A percentile compares a stretch with the other conserved stretches of the same genome.
Conservation (phyloP, 2,329 filamentous ascomycete species). For the Aspergillus neotritici region DNA sequence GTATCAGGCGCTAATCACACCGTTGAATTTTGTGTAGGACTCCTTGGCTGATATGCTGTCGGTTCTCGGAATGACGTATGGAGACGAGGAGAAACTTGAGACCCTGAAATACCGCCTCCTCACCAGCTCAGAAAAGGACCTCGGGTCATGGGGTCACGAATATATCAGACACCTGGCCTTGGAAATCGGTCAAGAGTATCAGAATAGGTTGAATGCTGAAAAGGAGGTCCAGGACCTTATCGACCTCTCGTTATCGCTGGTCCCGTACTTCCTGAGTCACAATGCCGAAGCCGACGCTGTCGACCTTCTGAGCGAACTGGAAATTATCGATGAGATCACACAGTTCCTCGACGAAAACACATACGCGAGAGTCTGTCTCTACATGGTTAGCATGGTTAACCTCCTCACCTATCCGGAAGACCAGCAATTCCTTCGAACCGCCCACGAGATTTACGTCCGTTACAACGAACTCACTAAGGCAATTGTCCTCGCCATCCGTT, state of each 20-base stretch:
- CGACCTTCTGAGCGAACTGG: slow-evolving; percentile 91
- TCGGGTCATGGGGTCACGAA: slow-evolving; percentile 97
- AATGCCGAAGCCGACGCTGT: slow-evolving; percentile 98
- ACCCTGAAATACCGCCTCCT: slow-evolving; percentile 93
- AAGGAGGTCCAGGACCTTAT: slow-evolving; percentile 77
- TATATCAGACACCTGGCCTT: slow-evolving; percentile 93
- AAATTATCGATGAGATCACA: slow-evolving; percentile 90
- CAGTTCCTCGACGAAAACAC: slow-evolving; percentile 91
- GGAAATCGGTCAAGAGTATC: slow-evolving; percentile 92
- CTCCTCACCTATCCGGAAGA: slow-evolving; percentile 97
- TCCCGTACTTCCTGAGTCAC: slow-evolving; percentile 93
- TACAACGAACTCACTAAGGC: slow-evolving; percentile 93
- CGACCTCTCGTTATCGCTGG: slow-evolving; percentile 74
- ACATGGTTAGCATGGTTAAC: slow-evolving; percentile 99
- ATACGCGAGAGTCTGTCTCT: slow-evolving; percentile 86
- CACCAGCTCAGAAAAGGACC: slow-evolving; percentile 74
- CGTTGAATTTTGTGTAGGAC: slow-evolving; percentile 38
- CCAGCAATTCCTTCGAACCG: slow-evolving; percentile 86
- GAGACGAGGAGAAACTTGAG: slow-evolving; percentile 91
- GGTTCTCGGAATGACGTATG: slow-evolving; percentile 97
- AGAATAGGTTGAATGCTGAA: slow-evolving; percentile 78
- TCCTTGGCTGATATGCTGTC: slow-evolving; percentile 91
- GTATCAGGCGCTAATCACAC: slow-evolving; percentile 10
- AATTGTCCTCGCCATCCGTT: slow-evolving; percentile 84
- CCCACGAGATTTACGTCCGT: slow-evolving; percentile 86